These are phyloP conservation scores for Thalia dealbata DNA, from an alignment of 176 grass and related monocot genomes.

Conservation along the genomic window DNA sequence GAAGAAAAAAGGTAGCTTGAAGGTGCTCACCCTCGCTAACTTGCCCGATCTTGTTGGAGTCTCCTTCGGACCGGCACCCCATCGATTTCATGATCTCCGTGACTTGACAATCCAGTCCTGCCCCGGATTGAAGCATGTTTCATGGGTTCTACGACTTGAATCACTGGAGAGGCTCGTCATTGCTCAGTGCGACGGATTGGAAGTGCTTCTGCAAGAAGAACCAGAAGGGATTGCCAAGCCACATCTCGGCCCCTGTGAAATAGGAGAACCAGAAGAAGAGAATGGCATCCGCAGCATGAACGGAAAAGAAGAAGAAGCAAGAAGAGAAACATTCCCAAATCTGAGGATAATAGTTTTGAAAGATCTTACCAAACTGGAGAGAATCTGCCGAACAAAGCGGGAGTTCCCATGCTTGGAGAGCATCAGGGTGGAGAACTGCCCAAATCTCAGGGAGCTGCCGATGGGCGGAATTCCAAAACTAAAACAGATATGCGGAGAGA, in stretches of 20 bases:
- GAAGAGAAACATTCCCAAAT: conserved; percentile 25
- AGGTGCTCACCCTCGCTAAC: conserved; percentile 52
- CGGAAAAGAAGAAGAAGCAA: not conserved
- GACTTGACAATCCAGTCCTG: conserved; percentile 45
- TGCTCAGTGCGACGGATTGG: conserved; percentile 44
- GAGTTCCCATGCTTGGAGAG: conserved; percentile 49
- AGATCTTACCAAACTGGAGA: conserved; percentile 29
- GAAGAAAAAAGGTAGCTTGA: conserved; percentile 13
- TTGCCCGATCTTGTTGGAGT: conserved; percentile 44
- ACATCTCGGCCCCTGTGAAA: not conserved
- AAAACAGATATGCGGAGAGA: conserved; percentile 50
- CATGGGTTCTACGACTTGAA: conserved; percentile 51
- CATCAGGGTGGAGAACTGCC: conserved; percentile 53
- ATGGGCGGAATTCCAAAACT: conserved; percentile 31
- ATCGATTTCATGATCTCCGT: conserved; percentile 39
- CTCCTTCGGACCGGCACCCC: conserved; percentile 27
- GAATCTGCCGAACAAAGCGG: conserved; percentile 39
- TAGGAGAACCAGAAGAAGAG: conserved; percentile 7
- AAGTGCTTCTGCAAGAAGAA: conserved; percentile 33
- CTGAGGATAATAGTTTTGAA: conserved; percentile 44
- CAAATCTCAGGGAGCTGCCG: conserved; percentile 39
- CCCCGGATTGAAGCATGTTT: conserved; percentile 38
- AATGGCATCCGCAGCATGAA: not conserved
- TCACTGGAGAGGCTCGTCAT: conserved; percentile 61
- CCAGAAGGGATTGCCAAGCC: not conserved